phyloP scores from a whole-genome alignment of 2,329 filamentous ascomycete species.

The Colletotrichum sp. region DNA sequence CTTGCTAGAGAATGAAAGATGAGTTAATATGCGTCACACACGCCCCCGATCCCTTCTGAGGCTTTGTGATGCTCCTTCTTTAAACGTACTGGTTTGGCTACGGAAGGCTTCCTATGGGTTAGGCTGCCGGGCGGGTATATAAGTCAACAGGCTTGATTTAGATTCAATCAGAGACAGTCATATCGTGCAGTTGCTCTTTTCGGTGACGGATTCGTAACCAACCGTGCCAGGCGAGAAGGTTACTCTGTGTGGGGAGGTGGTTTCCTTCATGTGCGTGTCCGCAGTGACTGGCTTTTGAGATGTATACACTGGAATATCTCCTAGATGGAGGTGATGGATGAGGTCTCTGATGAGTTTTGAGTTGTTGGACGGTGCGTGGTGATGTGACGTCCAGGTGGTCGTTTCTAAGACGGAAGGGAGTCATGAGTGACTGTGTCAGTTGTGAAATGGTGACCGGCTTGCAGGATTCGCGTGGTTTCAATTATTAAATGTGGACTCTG shows the following conservation, averaged over 20 bases:
- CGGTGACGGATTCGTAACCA: not conserved
- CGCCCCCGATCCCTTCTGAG: not conserved
- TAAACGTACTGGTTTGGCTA: not conserved
- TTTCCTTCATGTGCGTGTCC: not conserved
- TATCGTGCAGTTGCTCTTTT: not conserved
- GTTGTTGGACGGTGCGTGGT: not conserved
- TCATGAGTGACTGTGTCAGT: not conserved
- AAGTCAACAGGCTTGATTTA: not conserved
- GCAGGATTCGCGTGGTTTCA: not conserved
- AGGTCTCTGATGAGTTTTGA: fast-evolving
- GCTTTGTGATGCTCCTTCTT: not conserved
- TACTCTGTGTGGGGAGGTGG: not conserved
- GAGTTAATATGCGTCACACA: not conserved
- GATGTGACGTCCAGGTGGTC: not conserved
- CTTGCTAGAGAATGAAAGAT: not conserved
- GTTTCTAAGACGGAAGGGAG: not conserved
- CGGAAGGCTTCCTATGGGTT: fast-evolving
- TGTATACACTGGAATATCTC: not conserved
- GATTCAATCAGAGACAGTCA: no score
- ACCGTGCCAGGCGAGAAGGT: not conserved
- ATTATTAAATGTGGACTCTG: no score
- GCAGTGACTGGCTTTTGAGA: no score
- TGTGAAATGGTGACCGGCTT: no score
- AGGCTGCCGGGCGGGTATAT: not conserved
- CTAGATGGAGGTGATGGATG: not conserved